Evolutionary conservation across 1,284 basidiomycete species (phyloP), one percentile per base, ranked within the genome.

Genomic region (Naganishia albida): DNA sequence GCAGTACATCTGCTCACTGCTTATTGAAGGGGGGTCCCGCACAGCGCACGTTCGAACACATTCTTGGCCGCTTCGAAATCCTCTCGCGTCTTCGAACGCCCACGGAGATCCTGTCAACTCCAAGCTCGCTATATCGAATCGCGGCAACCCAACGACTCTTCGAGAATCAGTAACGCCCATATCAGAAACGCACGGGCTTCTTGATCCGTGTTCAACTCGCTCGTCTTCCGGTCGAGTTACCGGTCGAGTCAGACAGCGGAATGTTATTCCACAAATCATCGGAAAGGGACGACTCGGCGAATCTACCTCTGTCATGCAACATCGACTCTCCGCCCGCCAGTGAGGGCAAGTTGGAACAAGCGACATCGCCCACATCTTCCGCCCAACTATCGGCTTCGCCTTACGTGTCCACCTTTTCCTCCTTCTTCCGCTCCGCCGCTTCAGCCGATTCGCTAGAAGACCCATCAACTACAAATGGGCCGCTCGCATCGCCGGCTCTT

Each of bases 401-500:
- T 0, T 59, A 59, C 39, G 38, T 34, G 34, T 59, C 56, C 26
- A 44, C 56, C 13, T 59, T 59, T 23, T 59, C 56, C 28, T 48
- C 56, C 26, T 49, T 59, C 18, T 59, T 59, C 56, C 43, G 56
- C 18, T 59, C 56, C 23, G 34, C 40, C n/a, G 43, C 42, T 30
- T 8, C 56, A 13, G 38, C 56, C 28, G 56, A 59, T 20, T n/a
- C 56, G 10, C n/a, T 49, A 16, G 26, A 59, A 4, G 44, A 59
- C 7, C 28, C 18, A 10, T 20, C 30, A 23, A 2, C 43, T n/a
- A 15, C 44, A 18, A 10, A 34, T 34, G 6, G 10, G 10, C 34
- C 34, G 34, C 56, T 38, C 4, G 23, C 30, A 12, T 46, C 56
- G n/a, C 56, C 56, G 30, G 16, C 23, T 30, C 12, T 44, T n/a